phyloP scores from a whole-genome alignment of 2,329 filamentous ascomycete genomes.

The Metarhizium brunneum region DNA sequence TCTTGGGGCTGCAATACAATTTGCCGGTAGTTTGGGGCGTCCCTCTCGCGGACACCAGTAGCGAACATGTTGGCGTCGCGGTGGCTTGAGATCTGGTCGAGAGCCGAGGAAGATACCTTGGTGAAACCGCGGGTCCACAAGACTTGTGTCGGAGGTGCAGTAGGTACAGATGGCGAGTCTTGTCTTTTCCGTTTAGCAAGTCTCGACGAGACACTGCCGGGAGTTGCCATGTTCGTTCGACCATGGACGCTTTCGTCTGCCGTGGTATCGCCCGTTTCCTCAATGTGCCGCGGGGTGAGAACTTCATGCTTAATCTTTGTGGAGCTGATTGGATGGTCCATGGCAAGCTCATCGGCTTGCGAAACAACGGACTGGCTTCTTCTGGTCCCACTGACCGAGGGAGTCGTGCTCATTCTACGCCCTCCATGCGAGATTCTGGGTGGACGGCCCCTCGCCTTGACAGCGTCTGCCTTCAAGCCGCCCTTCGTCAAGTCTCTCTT shows the following conservation, averaged over 20 bases:
- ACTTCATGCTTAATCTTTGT: slow-evolving; percentile 51
- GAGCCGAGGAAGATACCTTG: slow-evolving; percentile 60
- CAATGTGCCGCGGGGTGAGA: slow-evolving; percentile 42
- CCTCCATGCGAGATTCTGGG: slow-evolving; percentile 26
- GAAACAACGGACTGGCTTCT: slow-evolving; percentile 38
- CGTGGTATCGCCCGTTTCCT: slow-evolving; percentile 47
- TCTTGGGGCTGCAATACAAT: slow-evolving; percentile 69
- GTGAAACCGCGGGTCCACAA: slow-evolving; percentile 69
- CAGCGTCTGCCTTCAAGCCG: slow-evolving; percentile 14
- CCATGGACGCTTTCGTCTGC: slow-evolving; percentile 42
- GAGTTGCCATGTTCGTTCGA: slow-evolving; percentile 26
- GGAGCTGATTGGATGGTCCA: slow-evolving; percentile 30
- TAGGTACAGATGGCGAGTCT: slow-evolving; percentile 36
- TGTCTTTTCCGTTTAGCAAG: slow-evolving; percentile 49
- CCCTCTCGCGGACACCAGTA: slow-evolving; percentile 62
- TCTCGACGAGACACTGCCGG: slow-evolving; percentile 27
- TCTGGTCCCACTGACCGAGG: slow-evolving; percentile 23
- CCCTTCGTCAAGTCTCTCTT: slow-evolving; percentile 24
- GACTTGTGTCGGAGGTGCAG: slow-evolving; percentile 55
- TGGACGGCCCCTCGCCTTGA: slow-evolving; percentile 25
- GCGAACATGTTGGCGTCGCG: slow-evolving; percentile 74
- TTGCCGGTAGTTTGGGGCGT: slow-evolving; percentile 67
- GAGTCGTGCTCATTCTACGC: slow-evolving; percentile 24
- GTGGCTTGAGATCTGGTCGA: slow-evolving; percentile 70
- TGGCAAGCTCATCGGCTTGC: slow-evolving; percentile 37